Evolutionary conservation across 140 eudicot genomes (phyloP), one percentile per base, ranked within the genome.

Genomic region (Flaveria floridana): DNA sequence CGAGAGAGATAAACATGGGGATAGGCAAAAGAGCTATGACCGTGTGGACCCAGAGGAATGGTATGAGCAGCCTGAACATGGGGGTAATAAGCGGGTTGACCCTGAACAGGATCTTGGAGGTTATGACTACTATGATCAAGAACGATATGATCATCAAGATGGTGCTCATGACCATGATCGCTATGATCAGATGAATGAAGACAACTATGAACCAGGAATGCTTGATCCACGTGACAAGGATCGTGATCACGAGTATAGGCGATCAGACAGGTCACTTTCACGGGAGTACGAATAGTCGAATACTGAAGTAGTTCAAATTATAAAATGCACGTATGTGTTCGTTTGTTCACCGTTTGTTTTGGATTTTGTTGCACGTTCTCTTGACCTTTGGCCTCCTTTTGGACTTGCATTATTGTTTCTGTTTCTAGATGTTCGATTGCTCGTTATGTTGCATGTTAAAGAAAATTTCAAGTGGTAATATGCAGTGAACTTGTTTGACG

Each of bases 181-280:
- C 21, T 88, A 88, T 57, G 86, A 85, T 72, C 87, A 67, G 74
- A 87, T 87, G 95, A 96, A 92, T 14, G 97, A 87, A 53, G 91
- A 87, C 68, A 68, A 69, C 37, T 85, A 78, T 84, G 95, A 82
- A 30, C 78, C 79, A 34, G 84, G 74, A n/a, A 81, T 79, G 51
- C 34, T 81, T 57, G 89, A 82, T 61, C 68, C 79, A 34, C 88
- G 76, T 25, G 91, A 90, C 19, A 86, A 82, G 81, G 91, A 85
- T 12, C 84, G 78, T 28, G 90, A 86, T 10, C 82, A 72, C 18
- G 89, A 87, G 48, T 81, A 82, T 79, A 47, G 74, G 56, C 86
- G 76, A 14, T 79, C 87, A 0, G 86, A 82, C 18, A 82, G 88
- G 87, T 87, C 88, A 0, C 84, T 6, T 42, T 87, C 91, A 37